Conservation (phyloP, 441 rosid genomes). For the Sinapis alba region DNA sequence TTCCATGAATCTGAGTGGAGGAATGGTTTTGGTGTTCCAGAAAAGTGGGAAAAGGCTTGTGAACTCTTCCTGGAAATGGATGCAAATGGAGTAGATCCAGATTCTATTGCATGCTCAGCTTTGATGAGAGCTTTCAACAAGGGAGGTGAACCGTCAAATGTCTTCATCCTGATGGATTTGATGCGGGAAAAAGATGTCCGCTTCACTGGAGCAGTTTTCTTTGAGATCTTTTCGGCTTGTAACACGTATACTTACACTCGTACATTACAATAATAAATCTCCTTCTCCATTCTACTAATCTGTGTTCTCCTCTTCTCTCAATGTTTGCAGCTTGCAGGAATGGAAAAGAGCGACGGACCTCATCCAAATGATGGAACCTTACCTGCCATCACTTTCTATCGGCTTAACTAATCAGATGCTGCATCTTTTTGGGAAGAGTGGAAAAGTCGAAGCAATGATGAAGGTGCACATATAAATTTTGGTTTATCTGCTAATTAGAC, state of each 20-base stretch:
- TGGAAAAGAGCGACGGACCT: conserved; percentile 63
- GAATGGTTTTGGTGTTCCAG: conserved; percentile 39
- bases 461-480: conserved; percentile 49
- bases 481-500: background rate
- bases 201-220: conserved; percentile 63
- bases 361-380: conserved; percentile 71
- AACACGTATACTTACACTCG: conserved; percentile 64
- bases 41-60: conserved; percentile 69
- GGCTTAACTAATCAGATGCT: conserved; percentile 82
- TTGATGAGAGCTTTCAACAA: conserved; percentile 91
- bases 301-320: background rate
- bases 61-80: conserved; percentile 81
- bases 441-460: conserved; percentile 80
- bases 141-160: conserved; percentile 74
- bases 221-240: conserved; percentile 87
- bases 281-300: background rate
- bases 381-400: conserved; percentile 54
- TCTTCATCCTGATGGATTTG: conserved; percentile 62
- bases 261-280: background rate
- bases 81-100: conserved; percentile 58
- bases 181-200: conserved; percentile 72
- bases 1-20: conserved; percentile 30
- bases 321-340: conserved; percentile 60
- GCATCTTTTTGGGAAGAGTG: conserved; percentile 80
- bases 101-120: conserved; percentile 76